A percentile compares a stretch with the other conserved stretches of the same genome.
Conservation (phyloP, 2,329 filamentous ascomycete genomes). For the Ophiostoma triangulosporum region DNA sequence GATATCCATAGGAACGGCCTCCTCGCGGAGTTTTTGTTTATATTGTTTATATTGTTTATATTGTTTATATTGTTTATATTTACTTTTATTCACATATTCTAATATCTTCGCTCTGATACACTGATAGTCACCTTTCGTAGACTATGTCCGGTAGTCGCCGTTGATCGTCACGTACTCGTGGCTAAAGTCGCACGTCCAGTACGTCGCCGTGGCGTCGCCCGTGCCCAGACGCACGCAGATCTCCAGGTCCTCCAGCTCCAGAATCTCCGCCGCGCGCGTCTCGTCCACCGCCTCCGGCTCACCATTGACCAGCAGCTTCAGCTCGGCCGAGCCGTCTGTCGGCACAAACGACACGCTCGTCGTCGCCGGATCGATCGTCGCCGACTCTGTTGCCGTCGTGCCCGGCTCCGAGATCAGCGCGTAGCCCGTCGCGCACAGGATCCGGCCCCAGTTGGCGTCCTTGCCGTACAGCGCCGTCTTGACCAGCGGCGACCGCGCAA, state of each 20-base stretch:
- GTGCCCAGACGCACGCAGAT: conserved; percentile 63
- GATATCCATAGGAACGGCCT: background rate
- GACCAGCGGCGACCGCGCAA: conserved; percentile 82
- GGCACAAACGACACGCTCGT: conserved; percentile 72
- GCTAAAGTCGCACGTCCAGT: conserved; percentile 80
- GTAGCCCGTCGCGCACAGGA: conserved; percentile 89
- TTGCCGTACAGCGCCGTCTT: conserved; percentile 96
- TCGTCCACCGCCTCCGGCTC: conserved; percentile 73
- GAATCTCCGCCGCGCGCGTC: conserved; percentile 59
- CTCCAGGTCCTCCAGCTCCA: conserved; percentile 66
- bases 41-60: background rate
- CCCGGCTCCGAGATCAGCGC: conserved; percentile 47
- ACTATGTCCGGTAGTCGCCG: conserved; percentile 3
- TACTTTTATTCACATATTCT: background rate
- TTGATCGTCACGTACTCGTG: conserved; percentile 51
- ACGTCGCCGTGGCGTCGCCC: conserved; percentile 52
- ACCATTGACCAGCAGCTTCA: conserved; percentile 64
- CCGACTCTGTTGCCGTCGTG: conserved; percentile 42
- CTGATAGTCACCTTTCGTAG: background rate
- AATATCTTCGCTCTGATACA: background rate
- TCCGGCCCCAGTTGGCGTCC: conserved; percentile 97
- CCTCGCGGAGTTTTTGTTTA: background rate
- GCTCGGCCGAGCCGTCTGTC: conserved; percentile 59
- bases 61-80: background rate
- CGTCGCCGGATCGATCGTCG: conserved; percentile 45